Evolutionary conservation across 2,329 filamentous ascomycete species (phyloP), one percentile per base, ranked within the genome.

Genomic region (Alternaria arbusti): DNA sequence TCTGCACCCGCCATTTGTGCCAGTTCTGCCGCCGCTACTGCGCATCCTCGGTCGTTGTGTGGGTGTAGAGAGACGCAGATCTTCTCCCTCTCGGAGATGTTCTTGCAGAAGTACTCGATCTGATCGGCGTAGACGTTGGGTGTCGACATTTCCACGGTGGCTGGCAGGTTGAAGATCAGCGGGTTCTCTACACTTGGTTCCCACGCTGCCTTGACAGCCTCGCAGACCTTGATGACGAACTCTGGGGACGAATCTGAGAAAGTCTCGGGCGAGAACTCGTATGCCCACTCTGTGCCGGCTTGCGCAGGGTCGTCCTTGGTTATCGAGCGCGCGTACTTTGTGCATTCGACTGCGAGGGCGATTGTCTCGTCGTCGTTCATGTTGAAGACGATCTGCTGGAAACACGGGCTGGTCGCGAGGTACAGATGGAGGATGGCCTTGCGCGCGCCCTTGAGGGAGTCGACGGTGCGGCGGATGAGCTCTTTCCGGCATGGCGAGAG

Each of bases 1-100:
- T 97, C 93, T 36, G 94, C 96, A 57, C 95, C 96, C 17, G 94
- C 96, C 94, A 98, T 97, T 81, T 97, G 94, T 7, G 91, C 95
- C 74, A 98, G 82, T 79, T 98, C 95, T 10, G 95, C 92, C 0
- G 94, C 94, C 1, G 95, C 95, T 15, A 96, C 89, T 4, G 93
- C 94, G 72, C 92, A 96, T 22, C 95, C 95, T 66, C 96, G 87
- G 80, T 98, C 96, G 77, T 98, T 98, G 82, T 99, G 95, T 9
- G 93, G 92, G 79, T 98, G 96, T 57, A 98, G 86, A 65, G 92
- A 96, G 13, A 98, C 91, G 73, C 90, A 92, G 54, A 97, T 87
- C 83, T 94, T 96, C 74, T 97, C 91, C 56, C 94, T 86, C 80
- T 97, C 91, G 0, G 87, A 86, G 76, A 98, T 94, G 78, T 95